A percentile compares a stretch with the other conserved stretches of the same genome.
phyloP scores from a whole-genome alignment of 805 yeast genomes.

The Saccharomycopsis fibuligera region DNA sequence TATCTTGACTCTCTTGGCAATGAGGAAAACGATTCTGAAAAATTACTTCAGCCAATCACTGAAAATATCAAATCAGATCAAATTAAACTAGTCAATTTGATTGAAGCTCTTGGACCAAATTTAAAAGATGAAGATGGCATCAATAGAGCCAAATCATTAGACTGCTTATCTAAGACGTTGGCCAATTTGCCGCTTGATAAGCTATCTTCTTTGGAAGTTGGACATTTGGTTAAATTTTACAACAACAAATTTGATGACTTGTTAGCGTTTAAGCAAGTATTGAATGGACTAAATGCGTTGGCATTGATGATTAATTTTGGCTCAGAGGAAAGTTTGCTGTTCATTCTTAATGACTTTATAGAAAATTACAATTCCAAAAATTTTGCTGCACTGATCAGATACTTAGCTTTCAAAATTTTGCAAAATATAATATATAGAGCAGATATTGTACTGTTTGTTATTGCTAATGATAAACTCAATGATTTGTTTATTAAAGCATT shows the following conservation, averaged over 20 bases:
- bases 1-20: background rate
- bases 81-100: conserved; percentile 4
- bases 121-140: conserved; percentile 42
- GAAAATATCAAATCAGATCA: conserved; percentile 1
- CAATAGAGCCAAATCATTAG: conserved; percentile 35
- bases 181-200: conserved; percentile 24
- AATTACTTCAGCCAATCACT: background rate
- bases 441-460: background rate
- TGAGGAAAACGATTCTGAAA: background rate
- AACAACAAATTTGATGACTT: conserved; percentile 63
- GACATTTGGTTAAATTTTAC: conserved; percentile 51
- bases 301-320: conserved; percentile 45
- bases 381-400: conserved; percentile 57
- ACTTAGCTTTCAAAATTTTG: conserved; percentile 48
- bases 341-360: conserved; percentile 33
- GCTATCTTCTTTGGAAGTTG: conserved; percentile 38
- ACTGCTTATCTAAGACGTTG: conserved; percentile 36
- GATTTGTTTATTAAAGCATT: conserved; percentile 50
- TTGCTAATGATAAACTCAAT: conserved; percentile 23
- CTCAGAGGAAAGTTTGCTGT: conserved; percentile 28
- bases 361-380: conserved; percentile 48
- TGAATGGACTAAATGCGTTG: conserved; percentile 49
- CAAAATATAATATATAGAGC: conserved; percentile 29
- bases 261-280: conserved; percentile 43
- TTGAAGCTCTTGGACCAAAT: conserved; percentile 40